phyloP scores from a whole-genome alignment of 768 basidiomycete genomes.

The Tricholoma bakamatsutake region DNA sequence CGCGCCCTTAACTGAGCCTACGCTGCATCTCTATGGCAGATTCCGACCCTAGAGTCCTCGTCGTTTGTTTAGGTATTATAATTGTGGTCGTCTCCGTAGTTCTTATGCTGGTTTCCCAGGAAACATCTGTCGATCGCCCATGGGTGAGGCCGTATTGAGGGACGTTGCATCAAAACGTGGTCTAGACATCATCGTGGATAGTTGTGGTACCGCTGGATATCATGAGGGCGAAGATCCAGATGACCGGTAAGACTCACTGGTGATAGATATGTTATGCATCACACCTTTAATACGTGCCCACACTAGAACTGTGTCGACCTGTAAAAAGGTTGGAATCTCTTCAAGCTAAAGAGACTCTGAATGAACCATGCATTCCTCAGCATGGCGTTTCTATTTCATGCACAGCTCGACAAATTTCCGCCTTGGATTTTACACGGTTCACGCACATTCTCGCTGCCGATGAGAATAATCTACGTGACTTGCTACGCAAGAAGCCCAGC shows the following conservation, averaged over 20 bases:
- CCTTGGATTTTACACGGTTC: constrained; percentile 66
- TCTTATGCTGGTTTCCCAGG: constrained; percentile 28
- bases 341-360: background rate
- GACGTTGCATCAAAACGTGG: constrained; percentile 63
- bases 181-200: constrained; percentile 67
- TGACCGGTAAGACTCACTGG: constrained; percentile 43
- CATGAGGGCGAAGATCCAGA: constrained; percentile 84
- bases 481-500: constrained; percentile 44
- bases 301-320: constrained; percentile 55
- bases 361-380: constrained; percentile 31
- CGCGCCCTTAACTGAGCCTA: too few relatives aligned
- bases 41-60: constrained; percentile 42
- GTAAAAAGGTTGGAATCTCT: constrained; percentile 52
- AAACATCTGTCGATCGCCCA: constrained; percentile 87
- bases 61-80: constrained; percentile 59
- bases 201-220: constrained; percentile 81
- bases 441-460: constrained; percentile 88
- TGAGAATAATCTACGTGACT: constrained; percentile 60
- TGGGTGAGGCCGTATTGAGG: constrained; percentile 84
- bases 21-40: constrained; percentile 9
- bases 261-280: background rate
- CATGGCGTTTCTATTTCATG: constrained; percentile 68
- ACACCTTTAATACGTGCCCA: background rate
- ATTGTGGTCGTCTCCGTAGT: background rate
- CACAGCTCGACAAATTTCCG: constrained; percentile 57